Percentiles rank a stretch among this genome's conserved stretches.
Evolutionary conservation across 2,329 filamentous ascomycete species (phyloP).

Genomic region (Monilinia fructigena): DNA sequence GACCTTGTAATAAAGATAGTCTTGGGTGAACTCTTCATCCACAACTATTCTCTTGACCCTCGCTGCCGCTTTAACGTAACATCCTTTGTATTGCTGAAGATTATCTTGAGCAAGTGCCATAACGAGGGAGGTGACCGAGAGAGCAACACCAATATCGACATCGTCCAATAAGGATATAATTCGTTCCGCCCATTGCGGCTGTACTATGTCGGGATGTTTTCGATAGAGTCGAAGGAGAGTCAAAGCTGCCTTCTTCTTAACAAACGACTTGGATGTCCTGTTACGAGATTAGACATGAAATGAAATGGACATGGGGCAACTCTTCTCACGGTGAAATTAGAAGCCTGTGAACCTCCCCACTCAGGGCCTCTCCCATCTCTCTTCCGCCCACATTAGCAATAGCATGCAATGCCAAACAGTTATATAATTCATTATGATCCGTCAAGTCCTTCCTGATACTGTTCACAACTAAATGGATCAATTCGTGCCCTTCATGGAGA

Average conservation of each 20-base stretch:
- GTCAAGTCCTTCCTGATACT: slow-evolving; percentile 95
- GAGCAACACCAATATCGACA: slow-evolving; percentile 84
- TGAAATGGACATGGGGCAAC: background rate
- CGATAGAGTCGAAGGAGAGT: slow-evolving; percentile 91
- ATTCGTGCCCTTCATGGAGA: slow-evolving; percentile 93
- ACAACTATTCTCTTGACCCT: slow-evolving; percentile 86
- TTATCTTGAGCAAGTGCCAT: slow-evolving; percentile 94
- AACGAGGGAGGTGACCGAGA: slow-evolving; percentile 93
- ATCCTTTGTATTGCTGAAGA: slow-evolving; percentile 89
- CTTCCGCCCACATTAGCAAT: slow-evolving; percentile 96
- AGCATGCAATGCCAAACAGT: slow-evolving; percentile 92
- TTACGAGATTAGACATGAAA: slow-evolving; percentile 17
- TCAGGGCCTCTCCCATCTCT: slow-evolving; percentile 95
- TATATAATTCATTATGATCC: slow-evolving; percentile 95
- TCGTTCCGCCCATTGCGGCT: slow-evolving; percentile 94
- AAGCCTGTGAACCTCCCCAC: slow-evolving; percentile 85
- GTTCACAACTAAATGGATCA: slow-evolving; percentile 94
- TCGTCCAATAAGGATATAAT: slow-evolving; percentile 99
- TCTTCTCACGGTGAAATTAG: slow-evolving; percentile 83
- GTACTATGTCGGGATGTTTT: slow-evolving; percentile 90
- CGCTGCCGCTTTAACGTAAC: slow-evolving; percentile 90
- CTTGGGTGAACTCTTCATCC: slow-evolving; percentile 81
- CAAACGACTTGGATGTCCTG: slow-evolving; percentile 87
- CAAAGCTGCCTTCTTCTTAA: slow-evolving; percentile 97
- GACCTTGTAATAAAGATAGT: slow-evolving; percentile 99